phyloP scores from a whole-genome alignment of 2,329 filamentous ascomycete species.

The Claviceps sp. region DNA sequence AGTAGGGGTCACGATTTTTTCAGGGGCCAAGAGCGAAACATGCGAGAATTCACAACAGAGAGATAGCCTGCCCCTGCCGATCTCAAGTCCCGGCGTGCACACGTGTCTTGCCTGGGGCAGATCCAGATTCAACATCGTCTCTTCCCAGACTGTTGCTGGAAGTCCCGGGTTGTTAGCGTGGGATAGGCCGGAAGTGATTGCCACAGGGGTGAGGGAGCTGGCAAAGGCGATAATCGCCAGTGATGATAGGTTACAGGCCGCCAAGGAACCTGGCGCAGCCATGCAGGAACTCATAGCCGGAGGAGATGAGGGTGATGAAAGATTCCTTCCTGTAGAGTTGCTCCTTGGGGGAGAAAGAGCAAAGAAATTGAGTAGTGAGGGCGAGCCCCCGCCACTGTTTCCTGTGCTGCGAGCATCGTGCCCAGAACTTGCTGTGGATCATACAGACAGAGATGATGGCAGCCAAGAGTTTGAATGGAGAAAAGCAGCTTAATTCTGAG shows the following conservation, averaged over 20 bases:
- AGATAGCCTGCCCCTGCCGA: conserved; percentile 9
- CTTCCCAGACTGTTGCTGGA: conserved; percentile 25
- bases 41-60: background rate
- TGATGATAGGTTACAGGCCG: conserved; percentile 24
- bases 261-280: conserved; percentile 13
- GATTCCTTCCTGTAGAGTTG: background rate
- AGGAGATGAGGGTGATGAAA: conserved; percentile 7
- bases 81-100: conserved; percentile 19
- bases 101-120: conserved; percentile 36
- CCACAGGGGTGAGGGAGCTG: conserved; percentile 27
- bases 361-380: background rate
- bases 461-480: background rate
- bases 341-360: background rate
- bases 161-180: conserved; percentile 32
- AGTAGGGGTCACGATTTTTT: conserved; percentile 34
- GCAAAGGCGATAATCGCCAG: conserved; percentile 23
- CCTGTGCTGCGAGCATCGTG: background rate
- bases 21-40: conserved; percentile 17
- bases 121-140: conserved; percentile 28
- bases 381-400: background rate
- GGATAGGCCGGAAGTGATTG: conserved; percentile 34
- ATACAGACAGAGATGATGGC: background rate
- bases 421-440: background rate
- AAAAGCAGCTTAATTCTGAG: background rate
- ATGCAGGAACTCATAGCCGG: conserved; percentile 25